Evolutionary conservation across 345 rosid genomes (phyloP).

Genomic region (Salix udensis): DNA sequence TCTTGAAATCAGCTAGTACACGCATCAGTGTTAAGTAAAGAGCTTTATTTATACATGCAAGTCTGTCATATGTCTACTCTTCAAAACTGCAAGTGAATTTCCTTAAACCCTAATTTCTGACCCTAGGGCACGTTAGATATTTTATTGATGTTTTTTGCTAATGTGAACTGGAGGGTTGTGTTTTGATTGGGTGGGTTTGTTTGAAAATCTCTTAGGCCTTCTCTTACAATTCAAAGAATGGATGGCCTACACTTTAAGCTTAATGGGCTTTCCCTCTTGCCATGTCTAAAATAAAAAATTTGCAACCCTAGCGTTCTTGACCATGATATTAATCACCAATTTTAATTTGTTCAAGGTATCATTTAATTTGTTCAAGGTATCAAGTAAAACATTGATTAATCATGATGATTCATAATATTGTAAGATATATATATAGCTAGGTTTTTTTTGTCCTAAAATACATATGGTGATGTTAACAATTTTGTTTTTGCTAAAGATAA

Average conservation of each 20-base stretch:
- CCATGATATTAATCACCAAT: no score
- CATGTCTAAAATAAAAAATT: no score
- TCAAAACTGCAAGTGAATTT: not conserved
- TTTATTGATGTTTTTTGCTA: not conserved
- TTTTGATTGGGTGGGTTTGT: not conserved
- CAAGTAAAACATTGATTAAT: no score
- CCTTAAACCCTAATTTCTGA: slow-evolving; percentile 29
- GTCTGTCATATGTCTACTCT: not conserved
- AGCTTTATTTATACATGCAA: not conserved
- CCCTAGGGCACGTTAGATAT: slow-evolving; percentile 18
- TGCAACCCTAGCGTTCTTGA: no score
- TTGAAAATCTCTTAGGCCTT: not conserved
- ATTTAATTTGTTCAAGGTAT: no score
- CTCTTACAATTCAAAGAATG: not conserved
- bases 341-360: no score
- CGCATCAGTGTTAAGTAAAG: not conserved
- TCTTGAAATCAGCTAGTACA: slow-evolving; percentile 7
- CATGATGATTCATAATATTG: no score
- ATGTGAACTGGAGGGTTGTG: slow-evolving; percentile 11
- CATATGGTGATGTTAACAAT: no score
- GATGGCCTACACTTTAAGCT: not conserved
- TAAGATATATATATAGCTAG: no score
- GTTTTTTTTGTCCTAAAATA: no score
- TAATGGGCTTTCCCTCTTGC: not conserved
- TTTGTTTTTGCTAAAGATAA: no score